Evolutionary conservation across 2,329 filamentous ascomycete species (phyloP).

Genomic region (Ophiobolus disseminans): DNA sequence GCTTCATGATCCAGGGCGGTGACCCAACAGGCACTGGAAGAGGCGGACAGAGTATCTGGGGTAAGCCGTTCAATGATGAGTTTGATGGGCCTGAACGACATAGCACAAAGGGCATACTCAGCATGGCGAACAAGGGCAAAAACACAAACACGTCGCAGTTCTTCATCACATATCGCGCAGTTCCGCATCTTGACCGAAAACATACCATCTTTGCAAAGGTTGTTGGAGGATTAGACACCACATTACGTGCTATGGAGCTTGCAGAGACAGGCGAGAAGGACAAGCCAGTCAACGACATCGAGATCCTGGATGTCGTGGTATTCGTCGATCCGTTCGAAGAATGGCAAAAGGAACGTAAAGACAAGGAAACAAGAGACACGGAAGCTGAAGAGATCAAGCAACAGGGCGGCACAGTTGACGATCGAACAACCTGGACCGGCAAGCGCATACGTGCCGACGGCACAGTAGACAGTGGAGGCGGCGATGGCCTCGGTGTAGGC

Average conservation of each 20-base stretch:
- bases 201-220: slow-evolving; percentile 96
- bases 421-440: slow-evolving; percentile 93
- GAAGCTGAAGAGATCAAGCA: slow-evolving; percentile 69
- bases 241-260: slow-evolving; percentile 77
- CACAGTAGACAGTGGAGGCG: slow-evolving; percentile 60
- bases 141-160: slow-evolving; percentile 96
- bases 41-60: slow-evolving; percentile 91
- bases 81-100: slow-evolving; percentile 90
- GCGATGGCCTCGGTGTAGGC: slow-evolving; percentile 67
- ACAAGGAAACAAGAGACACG: slow-evolving; percentile 65
- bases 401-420: slow-evolving; percentile 80
- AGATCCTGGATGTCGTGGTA: slow-evolving; percentile 82
- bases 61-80: slow-evolving; percentile 92
- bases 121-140: slow-evolving; percentile 99
- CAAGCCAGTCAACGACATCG: slow-evolving; percentile 77
- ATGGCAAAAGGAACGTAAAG: slow-evolving; percentile 72
- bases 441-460: slow-evolving; percentile 80
- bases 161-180: slow-evolving; percentile 88
- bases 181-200: slow-evolving; percentile 88
- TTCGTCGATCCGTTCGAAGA: slow-evolving; percentile 96
- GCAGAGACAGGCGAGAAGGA: slow-evolving; percentile 77
- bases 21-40: slow-evolving; percentile 91
- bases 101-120: slow-evolving; percentile 77
- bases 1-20: slow-evolving; percentile 98
- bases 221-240: slow-evolving; percentile 75